Conservation (phyloP, 306 rosid genomes). For the Prunus persica region Prunus_persica_NCBIv2 NC_034016.1:20734001-20734500, state of each 20-base stretch:
- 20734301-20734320: background rate
- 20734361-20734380: slow-evolving; percentile 55
- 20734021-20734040: slow-evolving; percentile 86
- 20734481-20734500: slow-evolving; percentile 50
- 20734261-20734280: background rate
- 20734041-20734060: slow-evolving; percentile 93
- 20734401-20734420: slow-evolving; percentile 81
- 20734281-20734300: background rate
- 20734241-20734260: background rate
- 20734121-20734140: slow-evolving; percentile 11
- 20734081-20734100: background rate
- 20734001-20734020: slow-evolving; percentile 94
- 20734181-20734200: background rate
- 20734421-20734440: slow-evolving; percentile 79
- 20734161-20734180: background rate
- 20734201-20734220: background rate
- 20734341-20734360: slow-evolving; percentile 81
- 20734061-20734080: slow-evolving; percentile 39
- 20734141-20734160: background rate
- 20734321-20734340: slow-evolving; percentile 76
- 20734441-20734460: slow-evolving; percentile 93
- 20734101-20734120: background rate
- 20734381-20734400: slow-evolving; percentile 55
- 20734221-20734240: background rate
- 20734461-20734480: slow-evolving; percentile 78